These are phyloP conservation scores for Pleurostoma richardsiae DNA, from an alignment of 2,329 filamentous ascomycete genomes.

Conservation along the genomic window DNA sequence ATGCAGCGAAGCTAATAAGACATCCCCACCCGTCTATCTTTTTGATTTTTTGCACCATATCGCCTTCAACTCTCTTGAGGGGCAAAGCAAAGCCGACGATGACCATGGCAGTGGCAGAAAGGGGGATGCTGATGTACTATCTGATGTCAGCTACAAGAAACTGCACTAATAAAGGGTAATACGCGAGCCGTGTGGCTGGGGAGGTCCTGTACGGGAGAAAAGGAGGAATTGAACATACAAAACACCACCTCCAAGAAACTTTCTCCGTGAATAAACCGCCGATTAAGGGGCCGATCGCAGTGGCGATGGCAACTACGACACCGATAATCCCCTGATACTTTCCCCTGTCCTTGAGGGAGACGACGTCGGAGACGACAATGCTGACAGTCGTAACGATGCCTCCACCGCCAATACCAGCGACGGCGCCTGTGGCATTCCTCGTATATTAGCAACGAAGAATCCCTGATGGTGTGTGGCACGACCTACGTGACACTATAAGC, in stretches of 20 bases:
- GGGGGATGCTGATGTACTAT: constrained; percentile 10
- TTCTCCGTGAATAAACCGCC: constrained; percentile 7
- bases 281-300: constrained; percentile 5
- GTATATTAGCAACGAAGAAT: too few relatives aligned
- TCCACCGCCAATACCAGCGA: constrained; percentile 9
- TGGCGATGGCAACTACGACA: constrained; percentile 6
- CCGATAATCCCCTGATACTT: constrained; percentile 10
- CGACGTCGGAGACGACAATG: constrained; percentile 9
- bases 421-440: constrained; percentile 1
- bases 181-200: not conserved
- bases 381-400: constrained; percentile 8
- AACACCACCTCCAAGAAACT: constrained; percentile 7
- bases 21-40: constrained; percentile 9
- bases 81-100: constrained; percentile 8
- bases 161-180: not conserved
- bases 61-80: constrained; percentile 6
- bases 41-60: constrained; percentile 3
- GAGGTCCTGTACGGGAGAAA: too few relatives aligned
- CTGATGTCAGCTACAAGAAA: not conserved
- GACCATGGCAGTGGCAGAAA: constrained; percentile 6
- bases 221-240: not conserved
- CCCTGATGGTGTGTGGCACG: too few relatives aligned
- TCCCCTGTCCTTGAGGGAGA: constrained; percentile 9
- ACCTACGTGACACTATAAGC: constrained; percentile 9
- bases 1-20: constrained; percentile 4